phyloP scores from a whole-genome alignment of 2,329 filamentous ascomycete species.

The Diplodia mutila region DNA sequence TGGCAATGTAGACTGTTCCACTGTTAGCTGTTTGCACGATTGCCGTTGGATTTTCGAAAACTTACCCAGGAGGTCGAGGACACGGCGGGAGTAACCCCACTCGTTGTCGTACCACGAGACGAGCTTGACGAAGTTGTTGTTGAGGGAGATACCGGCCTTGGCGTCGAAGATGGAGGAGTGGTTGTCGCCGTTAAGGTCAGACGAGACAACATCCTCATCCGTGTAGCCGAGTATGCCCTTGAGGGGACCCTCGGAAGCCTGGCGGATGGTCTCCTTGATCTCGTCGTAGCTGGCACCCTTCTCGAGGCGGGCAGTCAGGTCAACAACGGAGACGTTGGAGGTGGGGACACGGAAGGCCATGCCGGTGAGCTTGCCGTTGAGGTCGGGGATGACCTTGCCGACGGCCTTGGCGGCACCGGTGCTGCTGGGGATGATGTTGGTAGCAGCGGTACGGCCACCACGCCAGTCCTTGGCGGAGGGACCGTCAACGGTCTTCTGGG shows the following conservation, averaged over 20 bases:
- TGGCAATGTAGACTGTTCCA: constrained; percentile 43
- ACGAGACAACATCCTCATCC: constrained; percentile 95
- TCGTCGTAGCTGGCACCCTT: constrained; percentile 85
- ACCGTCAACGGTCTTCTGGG: constrained; percentile 99
- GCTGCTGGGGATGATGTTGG: constrained; percentile 99
- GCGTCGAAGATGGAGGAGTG: constrained; percentile 98
- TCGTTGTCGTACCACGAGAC: constrained; percentile 99
- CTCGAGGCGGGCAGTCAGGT: constrained; percentile 91
- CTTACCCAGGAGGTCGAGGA: constrained; percentile 52
- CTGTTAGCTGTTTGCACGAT: neutral
- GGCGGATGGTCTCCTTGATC: constrained; percentile 90
- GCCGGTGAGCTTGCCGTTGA: constrained; percentile 99
- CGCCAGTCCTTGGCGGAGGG: constrained; percentile 99
- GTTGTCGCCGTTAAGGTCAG: constrained; percentile 89
- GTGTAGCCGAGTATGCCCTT: constrained; percentile 97
- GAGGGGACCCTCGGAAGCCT: constrained; percentile 77
- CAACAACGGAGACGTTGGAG: constrained; percentile 98
- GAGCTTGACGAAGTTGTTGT: constrained; percentile 98
- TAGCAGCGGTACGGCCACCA: constrained; percentile 96
- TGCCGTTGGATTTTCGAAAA: neutral
- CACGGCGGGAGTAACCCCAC: constrained; percentile 77
- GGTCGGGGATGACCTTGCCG: constrained; percentile 97
- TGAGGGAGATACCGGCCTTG: constrained; percentile 98
- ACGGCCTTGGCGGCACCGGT: constrained; percentile 99
- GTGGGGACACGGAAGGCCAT: constrained; percentile 99